Base-by-base conservation (phyloP, 1,284 basidiomycete genomes). In the Cutaneotrichosporon mucoides region DNA sequence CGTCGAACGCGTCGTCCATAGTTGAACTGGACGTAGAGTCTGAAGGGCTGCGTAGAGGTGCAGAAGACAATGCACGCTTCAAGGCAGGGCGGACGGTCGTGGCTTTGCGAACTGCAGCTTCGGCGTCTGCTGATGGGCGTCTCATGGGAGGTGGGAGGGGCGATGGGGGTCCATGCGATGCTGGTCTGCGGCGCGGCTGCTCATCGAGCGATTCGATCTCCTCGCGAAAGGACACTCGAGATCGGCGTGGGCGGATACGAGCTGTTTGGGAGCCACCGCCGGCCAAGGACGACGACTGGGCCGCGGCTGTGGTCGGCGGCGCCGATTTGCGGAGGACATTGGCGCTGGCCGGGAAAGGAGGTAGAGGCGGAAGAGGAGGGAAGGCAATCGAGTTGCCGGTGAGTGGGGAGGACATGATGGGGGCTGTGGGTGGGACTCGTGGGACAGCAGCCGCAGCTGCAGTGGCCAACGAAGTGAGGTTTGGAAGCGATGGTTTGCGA, bases 151-250 rank as follows among this genome's bases (percentile, higher is more conserved):
- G 41, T 13, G 36, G 41, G 8, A 24, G 38, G 34, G 13, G 41
- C 10, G 36, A 38, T 6, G 56, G 43, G 1, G 16, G 35, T 12
- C 49, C 44, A 36, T 44, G 33, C 15, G 47, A 37, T 6, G 37
- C 37, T 6, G 61, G 54, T 47, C 61, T 50, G 5, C 53, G 51
- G 2, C 53, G 43, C 12, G 38, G 16, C 15, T 44, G 43, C 1
- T 35, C 44, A 3, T 53, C 44, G 15, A 16, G 45, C 3, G 55
- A 55, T 10, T 64, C 59, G 10, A 64, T 59, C 7, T 64, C 53
- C 6, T 64, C 62, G 16, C 62, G 59, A 33, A 64, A 64, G 12
- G 62, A 64, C n/a, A 64, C 62, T 2, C 57, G 56, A 2, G 62
- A 61, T 35, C 59, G 45, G 16, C 54, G 46, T 13, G 46, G 46